Base-by-base conservation (phyloP, 345 rosid species). In the Luvunga scandens region DNA sequence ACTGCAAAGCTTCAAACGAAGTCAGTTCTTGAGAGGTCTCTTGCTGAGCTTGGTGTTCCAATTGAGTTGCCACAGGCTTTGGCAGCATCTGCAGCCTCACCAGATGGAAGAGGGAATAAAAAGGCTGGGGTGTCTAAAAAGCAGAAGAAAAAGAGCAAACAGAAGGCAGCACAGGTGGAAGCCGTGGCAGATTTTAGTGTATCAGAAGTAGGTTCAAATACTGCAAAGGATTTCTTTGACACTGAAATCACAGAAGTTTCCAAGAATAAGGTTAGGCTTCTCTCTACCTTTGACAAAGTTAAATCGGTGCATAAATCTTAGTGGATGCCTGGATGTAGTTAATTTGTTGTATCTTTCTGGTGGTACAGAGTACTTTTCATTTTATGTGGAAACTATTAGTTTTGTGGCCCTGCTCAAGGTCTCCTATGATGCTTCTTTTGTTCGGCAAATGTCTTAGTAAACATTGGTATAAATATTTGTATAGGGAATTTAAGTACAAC, bases 1-100 rank as follows among this genome's bases (percentile, higher is more conserved):
- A 84, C 88, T 77, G 94, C 97, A 62, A 96, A 96, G 86, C 93
- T 96, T 80, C 89, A 89, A 81, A 90, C 92, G 77, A 90, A 86
- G 86, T 28, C 78, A 2, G 88, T 79, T 70, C 84, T 96, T 30
- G 97, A 92, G 85, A 85, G 76, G 80, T 91, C 93, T 50, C 91
- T 96, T 38, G 86, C 86, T 63, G 94, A 94, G 73, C 91, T 94
- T 73, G 97, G 98, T 73, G 81, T 85, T 66, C 86, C 90, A 66
- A 85, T 89, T 70, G 91, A 87, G 66, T 69, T 75, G 4, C 68
- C 78, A 6, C 84, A 79, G 69, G 62, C 81, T 59, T 88, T 85
- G 76, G 78, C 87, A 73, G 77, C 80, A 24, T 81, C 87, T 71
- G 78, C 78, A 38, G 75, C 56, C 81, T 80, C 82, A 31, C 60